Conservation (phyloP, 768 basidiomycete species). For the Candolleomyces aberdarensis region DNA sequence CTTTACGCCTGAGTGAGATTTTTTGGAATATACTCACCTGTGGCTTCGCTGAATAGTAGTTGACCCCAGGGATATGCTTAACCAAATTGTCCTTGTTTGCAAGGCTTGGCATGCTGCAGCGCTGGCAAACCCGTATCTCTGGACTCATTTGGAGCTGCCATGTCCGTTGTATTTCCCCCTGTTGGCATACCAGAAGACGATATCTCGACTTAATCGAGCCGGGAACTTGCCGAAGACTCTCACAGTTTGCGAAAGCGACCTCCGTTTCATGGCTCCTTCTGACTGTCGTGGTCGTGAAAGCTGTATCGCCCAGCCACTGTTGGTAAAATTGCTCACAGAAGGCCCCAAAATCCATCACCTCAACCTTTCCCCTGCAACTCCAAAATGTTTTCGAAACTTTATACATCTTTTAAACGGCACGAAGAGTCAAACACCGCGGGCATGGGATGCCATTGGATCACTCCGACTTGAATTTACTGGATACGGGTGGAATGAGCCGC, state of each 20-base stretch:
- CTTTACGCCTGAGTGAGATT: too few species aligned
- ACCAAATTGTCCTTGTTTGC: not conserved
- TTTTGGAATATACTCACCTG: too few species aligned
- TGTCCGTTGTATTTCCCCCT: not conserved
- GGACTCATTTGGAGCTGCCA: not conserved
- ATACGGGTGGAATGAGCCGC: too few species aligned
- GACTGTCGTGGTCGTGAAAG: too few species aligned
- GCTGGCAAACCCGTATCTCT: not conserved
- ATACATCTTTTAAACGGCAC: too few species aligned
- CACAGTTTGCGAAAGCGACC: not conserved
- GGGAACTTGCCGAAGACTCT: not conserved
- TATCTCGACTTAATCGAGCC: not conserved
- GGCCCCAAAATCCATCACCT: not conserved
- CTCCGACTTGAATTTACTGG: too few species aligned
- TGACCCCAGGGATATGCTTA: too few species aligned
- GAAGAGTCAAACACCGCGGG: too few species aligned
- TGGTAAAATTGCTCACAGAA: not conserved
- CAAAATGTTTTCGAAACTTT: too few species aligned
- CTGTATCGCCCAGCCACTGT: not conserved
- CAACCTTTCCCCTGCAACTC: not conserved
- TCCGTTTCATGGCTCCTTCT: too few species aligned
- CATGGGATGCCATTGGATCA: too few species aligned
- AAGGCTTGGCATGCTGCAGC: not conserved
- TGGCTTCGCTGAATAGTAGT: too few species aligned
- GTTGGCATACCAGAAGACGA: not conserved